A percentile compares a stretch with the other conserved stretches of the same genome.
phyloP scores from a whole-genome alignment of 2,329 filamentous ascomycete genomes.

The Phaeoacremonium minimum region DNA sequence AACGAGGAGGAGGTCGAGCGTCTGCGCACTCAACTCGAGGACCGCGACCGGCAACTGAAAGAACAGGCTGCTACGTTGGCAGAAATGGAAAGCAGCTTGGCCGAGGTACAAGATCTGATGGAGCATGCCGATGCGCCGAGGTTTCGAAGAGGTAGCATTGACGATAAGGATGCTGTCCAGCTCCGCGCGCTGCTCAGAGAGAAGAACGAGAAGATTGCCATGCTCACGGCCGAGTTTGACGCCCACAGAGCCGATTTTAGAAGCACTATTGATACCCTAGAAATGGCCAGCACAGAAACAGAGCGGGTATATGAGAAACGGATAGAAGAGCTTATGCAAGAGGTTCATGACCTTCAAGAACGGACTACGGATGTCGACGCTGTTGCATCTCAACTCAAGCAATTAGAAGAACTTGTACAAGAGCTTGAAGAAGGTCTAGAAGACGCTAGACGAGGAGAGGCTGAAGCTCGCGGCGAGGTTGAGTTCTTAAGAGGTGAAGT shows the following conservation, averaged over 20 bases:
- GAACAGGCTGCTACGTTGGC: slow-evolving; percentile 78
- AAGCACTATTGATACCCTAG: slow-evolving; percentile 93
- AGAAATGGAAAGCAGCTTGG: slow-evolving; percentile 86
- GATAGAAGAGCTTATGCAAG: slow-evolving; percentile 79
- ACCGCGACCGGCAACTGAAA: slow-evolving; percentile 81
- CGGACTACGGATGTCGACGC: slow-evolving; percentile 85
- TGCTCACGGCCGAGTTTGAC: slow-evolving; percentile 92
- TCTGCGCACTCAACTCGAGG: slow-evolving; percentile 70
- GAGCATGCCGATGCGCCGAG: slow-evolving; percentile 45
- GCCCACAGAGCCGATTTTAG: slow-evolving; percentile 91
- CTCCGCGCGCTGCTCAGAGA: slow-evolving; percentile 81
- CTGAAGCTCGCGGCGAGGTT: slow-evolving; percentile 90
- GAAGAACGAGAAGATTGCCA: slow-evolving; percentile 94
- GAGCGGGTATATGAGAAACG: slow-evolving; percentile 93
- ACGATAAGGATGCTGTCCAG: slow-evolving; percentile 70
- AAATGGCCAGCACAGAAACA: slow-evolving; percentile 92
- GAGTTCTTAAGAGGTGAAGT: slow-evolving; percentile 95
- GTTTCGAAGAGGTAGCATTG: slow-evolving; percentile 42
- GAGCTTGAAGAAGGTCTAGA: slow-evolving; percentile 96
- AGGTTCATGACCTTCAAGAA: slow-evolving; percentile 78
- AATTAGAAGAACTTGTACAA: slow-evolving; percentile 91
- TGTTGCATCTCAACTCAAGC: slow-evolving; percentile 87
- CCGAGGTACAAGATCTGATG: slow-evolving; percentile 71
- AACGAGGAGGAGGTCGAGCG: slow-evolving; percentile 71
- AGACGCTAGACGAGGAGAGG: slow-evolving; percentile 88